Evolutionary conservation across 2,329 filamentous ascomycete species (phyloP), one percentile per base, ranked within the genome.

Genomic region (Kalmusia sp.): DNA sequence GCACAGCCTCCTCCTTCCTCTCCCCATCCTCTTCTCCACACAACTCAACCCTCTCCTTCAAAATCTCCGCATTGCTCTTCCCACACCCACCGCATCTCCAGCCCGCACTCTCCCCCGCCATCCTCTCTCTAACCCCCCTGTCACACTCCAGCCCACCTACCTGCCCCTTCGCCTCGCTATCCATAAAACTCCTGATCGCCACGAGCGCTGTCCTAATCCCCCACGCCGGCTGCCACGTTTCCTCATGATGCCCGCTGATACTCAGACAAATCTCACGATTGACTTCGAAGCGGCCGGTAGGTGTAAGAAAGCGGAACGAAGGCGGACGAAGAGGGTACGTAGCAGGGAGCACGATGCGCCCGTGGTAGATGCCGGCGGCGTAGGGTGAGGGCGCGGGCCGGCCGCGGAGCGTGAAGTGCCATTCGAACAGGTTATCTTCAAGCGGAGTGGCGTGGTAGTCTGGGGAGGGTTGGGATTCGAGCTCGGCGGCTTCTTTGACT

Each of bases 211-310:
- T 98, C 54, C 95, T 84, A 8, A 99, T 89, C 0, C 95, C 95
- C 95, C 95, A 99, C 0, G 95, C 95, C 0, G 95, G 95, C 82
- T 97, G 93, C 95, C 95, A 99, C 14, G 91, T 96, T 79, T 98
- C 95, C 74, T 98, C 95, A 77, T 99, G 95, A 76, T 97, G 93
- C 2, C 93, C 93, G 47, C 87, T 91, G 67, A 98, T 99, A 67
- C 87, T 91, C 14, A 99, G 85, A 71, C 95, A 99, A 64, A 99
- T 98, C 79, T 98, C 93, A 61, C 95, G 87, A 73, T 99, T 99
- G 50, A 92, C 88, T 76, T 98, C 95, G 77, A 99, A 99, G 57
- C 95, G 87, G 48, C 93, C 95, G 22, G 87, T 91, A 0, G 95
- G 92, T 0, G 95, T 98, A 6, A 92, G 82, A 80, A 99, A 98